Evolutionary conservation across 768 basidiomycete species (phyloP), one percentile per base, ranked within the genome.

Genomic region (Trametes cubensis): DNA sequence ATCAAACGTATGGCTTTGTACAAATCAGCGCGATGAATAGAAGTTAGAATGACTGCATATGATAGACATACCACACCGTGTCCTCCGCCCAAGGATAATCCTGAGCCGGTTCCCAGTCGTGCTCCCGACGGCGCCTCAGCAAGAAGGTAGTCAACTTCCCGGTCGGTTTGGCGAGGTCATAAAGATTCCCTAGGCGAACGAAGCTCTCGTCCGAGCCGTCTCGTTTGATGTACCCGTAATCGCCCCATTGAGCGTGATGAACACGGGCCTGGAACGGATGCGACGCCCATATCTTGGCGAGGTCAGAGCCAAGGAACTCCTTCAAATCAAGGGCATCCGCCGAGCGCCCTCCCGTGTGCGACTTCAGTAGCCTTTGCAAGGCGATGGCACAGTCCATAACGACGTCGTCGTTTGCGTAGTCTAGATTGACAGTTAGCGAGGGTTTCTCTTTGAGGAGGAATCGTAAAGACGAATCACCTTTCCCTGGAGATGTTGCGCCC

Each of bases 391-490:
- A 38, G 0, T 18, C 13, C 6, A 23, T 23, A 5, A 61, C 41
- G 23, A 54, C 60, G 42, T 61, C 60, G 21, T 61, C 60, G n/a
- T 54, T 25, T 3, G 60, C 60, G 23, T 40, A 61, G 18, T 61
- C 60, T 61, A 10, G 34, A 11, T 34, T 2, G 10, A 28, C 28
- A 28, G n/a, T 28, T 28, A 34, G 34, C 11, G 28, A 30, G 4
- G 34, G 10, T 34, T 34, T 11, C 34, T 6, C 34, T 2, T 10
- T 6, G 6, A 6, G 5, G 10, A 11, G 28, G 34, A 11, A 2
- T 34, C 10, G 11, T 11, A 11, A 10, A 7, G 10, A 7, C 10
- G 13, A 46, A 21, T 13, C 11, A 61, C 60, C 60, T 48, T 53
- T 53, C 17, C 60, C 60, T 6, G 46, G 60, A 2, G 60, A 55